Evolutionary conservation across 2,329 filamentous ascomycete genomes (phyloP).

Genomic region (Diaporthe sp.): DNA sequence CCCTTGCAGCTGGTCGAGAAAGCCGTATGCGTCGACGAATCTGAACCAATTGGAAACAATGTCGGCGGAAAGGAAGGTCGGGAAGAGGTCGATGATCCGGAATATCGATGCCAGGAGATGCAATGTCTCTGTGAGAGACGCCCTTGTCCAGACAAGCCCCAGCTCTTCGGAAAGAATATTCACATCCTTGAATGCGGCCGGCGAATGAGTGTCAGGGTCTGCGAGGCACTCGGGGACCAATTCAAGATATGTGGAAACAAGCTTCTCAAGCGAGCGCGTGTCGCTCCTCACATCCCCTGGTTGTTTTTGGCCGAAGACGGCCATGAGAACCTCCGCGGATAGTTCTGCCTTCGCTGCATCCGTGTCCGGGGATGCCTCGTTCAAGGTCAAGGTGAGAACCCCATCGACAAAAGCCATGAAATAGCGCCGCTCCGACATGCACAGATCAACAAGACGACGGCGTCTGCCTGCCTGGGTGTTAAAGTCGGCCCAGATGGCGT

Average conservation of each 20-base stretch:
- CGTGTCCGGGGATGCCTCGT: slow-evolving; percentile 48
- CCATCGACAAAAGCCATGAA: slow-evolving; percentile 75
- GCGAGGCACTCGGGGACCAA: slow-evolving; percentile 63
- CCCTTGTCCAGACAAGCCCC: slow-evolving; percentile 72
- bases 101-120: slow-evolving; percentile 82
- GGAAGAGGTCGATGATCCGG: slow-evolving; percentile 73
- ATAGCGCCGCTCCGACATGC: slow-evolving; percentile 78
- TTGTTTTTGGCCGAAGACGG: slow-evolving; percentile 41
- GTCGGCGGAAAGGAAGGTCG: slow-evolving; percentile 68
- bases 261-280: slow-evolving; percentile 53
- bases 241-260: slow-evolving; percentile 64
- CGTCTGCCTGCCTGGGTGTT: slow-evolving; percentile 73
- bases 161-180: slow-evolving; percentile 63
- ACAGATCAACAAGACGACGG: slow-evolving; percentile 77
- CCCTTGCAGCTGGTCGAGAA: slow-evolving; percentile 74
- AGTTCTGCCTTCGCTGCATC: slow-evolving; percentile 41
- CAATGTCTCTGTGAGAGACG: slow-evolving; percentile 76
- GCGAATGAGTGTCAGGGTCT: slow-evolving; percentile 62
- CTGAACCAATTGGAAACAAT: slow-evolving; percentile 80
- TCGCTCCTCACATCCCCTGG: slow-evolving; percentile 32
- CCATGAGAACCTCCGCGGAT: slow-evolving; percentile 42
- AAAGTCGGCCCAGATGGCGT: slow-evolving; percentile 71
- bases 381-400: slow-evolving; percentile 64
- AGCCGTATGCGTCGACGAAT: slow-evolving; percentile 77
- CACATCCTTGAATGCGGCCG: slow-evolving; percentile 54